Conservation (phyloP, 106 monocot species). For the Cymbidium sinense region DNA sequence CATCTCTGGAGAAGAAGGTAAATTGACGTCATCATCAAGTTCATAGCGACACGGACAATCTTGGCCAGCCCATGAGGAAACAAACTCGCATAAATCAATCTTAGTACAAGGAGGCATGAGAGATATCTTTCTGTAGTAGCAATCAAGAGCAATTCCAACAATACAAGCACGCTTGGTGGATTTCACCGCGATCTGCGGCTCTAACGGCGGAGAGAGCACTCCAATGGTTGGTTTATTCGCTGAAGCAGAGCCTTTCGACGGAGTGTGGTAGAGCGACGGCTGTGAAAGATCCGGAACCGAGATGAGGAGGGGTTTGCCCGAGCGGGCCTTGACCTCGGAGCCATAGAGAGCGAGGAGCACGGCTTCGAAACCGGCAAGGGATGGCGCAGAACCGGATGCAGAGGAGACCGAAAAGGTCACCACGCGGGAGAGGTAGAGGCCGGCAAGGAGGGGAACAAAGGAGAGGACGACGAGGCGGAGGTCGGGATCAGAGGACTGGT, state of each 20-base stretch:
- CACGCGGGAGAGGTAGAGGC: slow-evolving; percentile 70
- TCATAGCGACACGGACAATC: slow-evolving; percentile 65
- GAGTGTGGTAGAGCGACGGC: slow-evolving; percentile 76
- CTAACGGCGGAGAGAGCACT: slow-evolving; percentile 63
- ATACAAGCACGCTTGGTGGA: slow-evolving; percentile 82
- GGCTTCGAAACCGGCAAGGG: slow-evolving; percentile 84
- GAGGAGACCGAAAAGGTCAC: slow-evolving; percentile 16
- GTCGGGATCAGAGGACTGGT: slow-evolving; percentile 71
- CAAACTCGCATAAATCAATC: slow-evolving; percentile 76
- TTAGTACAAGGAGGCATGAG: slow-evolving; percentile 67
- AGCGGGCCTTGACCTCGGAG: slow-evolving; percentile 53
- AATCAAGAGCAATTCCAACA: slow-evolving; percentile 63
- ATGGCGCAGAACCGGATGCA: slow-evolving; percentile 15
- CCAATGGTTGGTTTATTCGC: slow-evolving; percentile 21
- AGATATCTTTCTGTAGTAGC: slow-evolving; percentile 60
- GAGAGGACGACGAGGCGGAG: slow-evolving; percentile 79
- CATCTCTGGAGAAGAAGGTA: slow-evolving; percentile 8
- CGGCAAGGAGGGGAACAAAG: slow-evolving; percentile 49
- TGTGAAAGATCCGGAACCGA: slow-evolving; percentile 71
- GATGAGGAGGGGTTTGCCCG: slow-evolving; percentile 60
- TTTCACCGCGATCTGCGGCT: slow-evolving; percentile 82
- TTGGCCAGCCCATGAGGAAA: slow-evolving; percentile 76
- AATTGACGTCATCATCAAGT: slow-evolving; percentile 38
- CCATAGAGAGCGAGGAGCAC: slow-evolving; percentile 80
- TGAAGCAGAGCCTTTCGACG: slow-evolving; percentile 3